Evolutionary conservation across 2,329 filamentous ascomycete genomes (phyloP), one percentile per base, ranked within the genome.

Genomic region (Diaporthe destruens): DNA sequence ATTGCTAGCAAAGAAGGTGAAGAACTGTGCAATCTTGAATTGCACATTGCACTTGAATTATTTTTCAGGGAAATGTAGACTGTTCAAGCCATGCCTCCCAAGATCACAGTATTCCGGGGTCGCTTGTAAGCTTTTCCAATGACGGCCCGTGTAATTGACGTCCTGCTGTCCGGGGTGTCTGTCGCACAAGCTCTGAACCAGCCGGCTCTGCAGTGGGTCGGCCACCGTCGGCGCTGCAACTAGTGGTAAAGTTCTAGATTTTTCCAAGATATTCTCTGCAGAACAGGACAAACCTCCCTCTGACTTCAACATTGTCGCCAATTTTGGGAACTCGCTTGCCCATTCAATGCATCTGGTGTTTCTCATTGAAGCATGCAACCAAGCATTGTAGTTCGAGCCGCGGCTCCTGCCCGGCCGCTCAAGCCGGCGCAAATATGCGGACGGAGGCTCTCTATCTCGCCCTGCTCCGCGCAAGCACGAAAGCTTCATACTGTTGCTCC

Each of bases 321-420:
- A 16, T 20, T 25, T 12, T 68, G 25, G 61, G 23, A 49, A 36
- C 25, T 59, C 18, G n/a, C 25, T 23, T 63, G 42, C 32, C 29
- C 32, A 42, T 44, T 65, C 54, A 42, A 74, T 75, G 73, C 55
- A 36, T 65, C 66, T 65, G 47, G 56, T 66, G 23, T 16, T 23
- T 32, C 32, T 54, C 36, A 57, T 7, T 44, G 75, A 73, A 76
- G 76, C 63, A 82, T 82, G 80, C 81, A 79, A 76, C 75, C 80
- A 53, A 80, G 76, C 72, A 76, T 82, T 69, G 70, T 82, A 36
- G 77, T 80, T 51, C 81, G 80, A 76, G 79, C 80, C n/a, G 78
- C 76, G 42, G 72, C 81, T 49, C 78, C 81, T 67, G 76, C 77
- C 32, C 77, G 78, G 71, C 79, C 79, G 57, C 75, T 81, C 71